Base-by-base conservation (phyloP, 306 rosid species). In the Sphenostylis stenocarpa region DNA sequence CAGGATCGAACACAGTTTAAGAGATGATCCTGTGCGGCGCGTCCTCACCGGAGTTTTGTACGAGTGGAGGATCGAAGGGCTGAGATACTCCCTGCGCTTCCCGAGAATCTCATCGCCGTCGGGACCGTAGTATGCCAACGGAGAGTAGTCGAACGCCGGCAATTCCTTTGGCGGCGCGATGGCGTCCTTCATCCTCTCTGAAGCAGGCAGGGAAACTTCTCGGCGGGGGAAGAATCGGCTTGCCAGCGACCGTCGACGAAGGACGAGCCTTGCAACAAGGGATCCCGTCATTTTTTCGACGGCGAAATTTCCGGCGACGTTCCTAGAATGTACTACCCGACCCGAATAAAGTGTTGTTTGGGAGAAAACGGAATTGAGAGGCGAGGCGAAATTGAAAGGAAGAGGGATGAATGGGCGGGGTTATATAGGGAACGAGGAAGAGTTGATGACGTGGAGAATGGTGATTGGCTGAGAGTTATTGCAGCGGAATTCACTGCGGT, bases 111-210 rank as follows among this genome's bases (percentile, higher is more conserved):
- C 89, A 1, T 80, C 84, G 13, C 79, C 83, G 41, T 89, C 20
- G 19, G 97, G 97, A 33, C 99, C 97, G 26, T 82, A 33, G 82
- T 95, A 95, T 10, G 91, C 83, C 24, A 86, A 82, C 19, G 99
- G 99, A 53, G 84, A 24, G 84, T 89, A 87, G 77, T 89, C 89
- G 80, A 90, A 92, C 36, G 87, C 77, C 44, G 97, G 99, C 23
- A 95, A 71, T 29, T 83, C 82, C 3, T 16, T 29, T n/a, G 43
- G 0, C 0, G 89, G 86, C 9, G 39, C 62, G 56, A 24, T 72
- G 41, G 26, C 3, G 0, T 83, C 75, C 45, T 75, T 67, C 2
- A 76, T 49, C 14, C 48, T 82, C 67, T 87, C 86, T 7, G 76
- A 78, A 11, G 72, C 72, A 4, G 79, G 77, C 78, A 44, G 87